Percentiles rank a stretch among this genome's conserved stretches.
Evolutionary conservation across 768 basidiomycete genomes (phyloP).

Genomic region (Leccinum boreale): DNA sequence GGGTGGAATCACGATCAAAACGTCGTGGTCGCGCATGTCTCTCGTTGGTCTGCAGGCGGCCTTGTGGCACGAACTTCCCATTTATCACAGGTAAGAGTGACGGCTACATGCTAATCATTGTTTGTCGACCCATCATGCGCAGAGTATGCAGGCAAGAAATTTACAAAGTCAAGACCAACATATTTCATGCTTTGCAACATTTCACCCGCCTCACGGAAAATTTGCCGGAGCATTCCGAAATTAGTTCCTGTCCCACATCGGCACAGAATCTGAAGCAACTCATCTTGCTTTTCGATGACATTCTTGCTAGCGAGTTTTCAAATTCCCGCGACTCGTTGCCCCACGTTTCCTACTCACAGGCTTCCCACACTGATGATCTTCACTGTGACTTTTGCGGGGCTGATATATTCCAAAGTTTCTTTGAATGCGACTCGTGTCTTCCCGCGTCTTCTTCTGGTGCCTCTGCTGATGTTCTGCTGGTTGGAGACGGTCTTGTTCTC

Average conservation of each 20-base stretch:
- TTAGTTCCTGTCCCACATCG: not conserved
- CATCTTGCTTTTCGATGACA: constrained; percentile 46
- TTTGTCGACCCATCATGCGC: constrained; percentile 1
- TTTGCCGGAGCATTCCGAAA: not conserved
- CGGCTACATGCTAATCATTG: not conserved
- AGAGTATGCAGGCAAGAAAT: constrained; percentile 81
- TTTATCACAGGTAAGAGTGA: constrained; percentile 65
- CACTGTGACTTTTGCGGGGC: constrained; percentile 78
- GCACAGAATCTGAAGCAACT: constrained; percentile 33
- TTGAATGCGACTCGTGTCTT: constrained; percentile 60
- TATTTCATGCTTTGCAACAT: constrained; percentile 51
- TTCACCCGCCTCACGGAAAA: constrained; percentile 23
- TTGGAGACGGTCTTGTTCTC: constrained; percentile 47
- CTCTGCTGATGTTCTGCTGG: constrained; percentile 14
- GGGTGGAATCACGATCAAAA: constrained; percentile 80
- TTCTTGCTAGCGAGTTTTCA: constrained; percentile 45
- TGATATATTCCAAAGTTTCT: constrained; percentile 80
- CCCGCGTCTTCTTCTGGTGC: constrained; percentile 11
- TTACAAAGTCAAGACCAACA: constrained; percentile 68
- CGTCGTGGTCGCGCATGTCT: constrained; percentile 86
- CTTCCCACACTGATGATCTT: constrained; percentile 29
- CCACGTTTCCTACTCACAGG: constrained; percentile 27
- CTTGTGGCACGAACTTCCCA: constrained; percentile 68
- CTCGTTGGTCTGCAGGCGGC: constrained; percentile 55
- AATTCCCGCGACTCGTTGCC: constrained; percentile 32